Evolutionary conservation across 306 rosid species (phyloP), one percentile per base, ranked within the genome.

Genomic region (Prunus mongolica): DNA sequence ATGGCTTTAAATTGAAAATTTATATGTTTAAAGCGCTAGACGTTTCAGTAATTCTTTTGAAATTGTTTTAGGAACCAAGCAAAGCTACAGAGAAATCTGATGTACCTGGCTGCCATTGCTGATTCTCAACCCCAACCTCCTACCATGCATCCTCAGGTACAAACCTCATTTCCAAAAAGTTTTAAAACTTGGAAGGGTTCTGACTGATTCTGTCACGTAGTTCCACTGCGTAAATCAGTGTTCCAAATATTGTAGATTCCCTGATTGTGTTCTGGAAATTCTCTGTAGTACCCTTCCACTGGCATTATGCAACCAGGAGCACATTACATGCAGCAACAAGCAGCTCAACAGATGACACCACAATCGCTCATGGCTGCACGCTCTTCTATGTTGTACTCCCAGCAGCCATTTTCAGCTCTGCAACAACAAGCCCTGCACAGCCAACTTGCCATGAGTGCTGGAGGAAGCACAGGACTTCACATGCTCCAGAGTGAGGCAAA

Each of bases 71-170:
- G 99, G 92, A 92, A 91, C 85, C 99, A 96, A 79, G 99, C 99
- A 56, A 91, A 92, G 87, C 88, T 96, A 18, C 99, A 96, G 89
- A 68, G 99, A 62, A 95, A 95, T 87, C 96, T 95, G 66, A 95
- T 95, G 97, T 95, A 95, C 86, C 85, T 95, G 16, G 99, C 99
- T 76, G 99, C 99, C 70, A 95, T 95, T 69, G 99, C 99, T 77
- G 99, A 95, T 86, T 95, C 99, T 76, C 99, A 95, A 81, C 99
- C 99, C 65, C 99, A 95, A 80, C 96, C 97, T 63, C 91, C 96
- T 32, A 76, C 87, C 51, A 88, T 95, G 87, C 80, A 90, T 51
- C 86, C 96, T 72, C 99, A 95, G 97, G 99, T 95, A 87, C 58
- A 77, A 2, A 5, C 55, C 27, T 16, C 49, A 45, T 66, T 67